Evolutionary conservation across 441 rosid genomes (phyloP).

Genomic region (Erodium moschatum): DNA sequence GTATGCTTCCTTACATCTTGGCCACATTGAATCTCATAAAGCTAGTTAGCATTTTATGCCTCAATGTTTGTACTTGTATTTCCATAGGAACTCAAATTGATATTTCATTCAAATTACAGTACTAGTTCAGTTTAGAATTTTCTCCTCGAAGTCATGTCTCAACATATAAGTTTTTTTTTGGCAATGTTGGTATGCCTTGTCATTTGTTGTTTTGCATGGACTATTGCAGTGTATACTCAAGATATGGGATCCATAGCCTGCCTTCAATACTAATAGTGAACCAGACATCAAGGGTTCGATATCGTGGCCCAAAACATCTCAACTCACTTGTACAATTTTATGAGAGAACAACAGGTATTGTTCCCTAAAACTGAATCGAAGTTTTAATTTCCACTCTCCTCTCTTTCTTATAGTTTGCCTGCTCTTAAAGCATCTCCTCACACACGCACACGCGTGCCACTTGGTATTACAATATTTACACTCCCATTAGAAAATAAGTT

Average conservation of each 20-base stretch:
- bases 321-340: constrained; percentile 55
- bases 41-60: not conserved
- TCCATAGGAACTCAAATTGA: not conserved
- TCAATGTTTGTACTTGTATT: not conserved
- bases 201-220: constrained; percentile 13
- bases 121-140: not conserved
- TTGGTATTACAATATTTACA: too few relatives aligned
- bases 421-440: too few relatives aligned
- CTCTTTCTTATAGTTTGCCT: too few relatives aligned
- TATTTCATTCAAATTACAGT: not conserved
- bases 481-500: too few relatives aligned
- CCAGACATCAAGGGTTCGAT: constrained; percentile 42
- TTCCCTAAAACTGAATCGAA: not conserved
- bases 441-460: too few relatives aligned
- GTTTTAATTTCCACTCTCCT: too few relatives aligned
- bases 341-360: constrained; percentile 50
- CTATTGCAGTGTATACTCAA: constrained; percentile 55
- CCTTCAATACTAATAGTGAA: constrained; percentile 59
- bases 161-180: not conserved
- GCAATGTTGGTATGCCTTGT: not conserved
- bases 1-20: too few relatives aligned
- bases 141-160: not conserved
- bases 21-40: not conserved
- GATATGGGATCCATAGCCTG: constrained; percentile 69
- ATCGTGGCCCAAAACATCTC: constrained; percentile 52